Evolutionary conservation across 495 filamentous ascomycete species (phyloP).

Genomic region (Neurospora sp.): DNA sequence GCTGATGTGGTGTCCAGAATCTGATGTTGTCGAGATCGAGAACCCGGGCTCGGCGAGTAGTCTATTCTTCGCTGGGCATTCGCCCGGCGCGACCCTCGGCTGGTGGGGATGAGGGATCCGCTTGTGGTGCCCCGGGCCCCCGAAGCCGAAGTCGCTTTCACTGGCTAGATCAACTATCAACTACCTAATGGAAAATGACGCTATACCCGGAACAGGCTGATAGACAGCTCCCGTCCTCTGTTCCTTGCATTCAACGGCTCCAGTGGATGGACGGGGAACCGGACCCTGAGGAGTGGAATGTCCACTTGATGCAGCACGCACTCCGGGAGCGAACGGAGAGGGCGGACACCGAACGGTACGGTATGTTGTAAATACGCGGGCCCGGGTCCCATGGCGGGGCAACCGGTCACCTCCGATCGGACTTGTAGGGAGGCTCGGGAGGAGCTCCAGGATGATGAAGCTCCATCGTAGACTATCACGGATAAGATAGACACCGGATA

Average conservation of each 20-base stretch:
- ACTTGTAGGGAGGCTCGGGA: background rate
- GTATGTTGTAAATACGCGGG: background rate
- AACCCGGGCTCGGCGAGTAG: background rate
- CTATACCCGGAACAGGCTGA: background rate
- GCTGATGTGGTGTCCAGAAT: conserved; percentile 18
- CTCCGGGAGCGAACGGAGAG: background rate
- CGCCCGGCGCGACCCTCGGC: background rate
- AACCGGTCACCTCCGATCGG: background rate
- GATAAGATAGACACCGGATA: background rate
- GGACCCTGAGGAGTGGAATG: background rate
- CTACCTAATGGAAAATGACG: background rate
- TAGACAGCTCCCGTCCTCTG: background rate
- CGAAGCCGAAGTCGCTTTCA: background rate
- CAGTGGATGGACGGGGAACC: background rate
- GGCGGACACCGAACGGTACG: background rate
- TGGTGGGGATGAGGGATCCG: background rate
- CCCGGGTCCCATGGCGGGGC: background rate
- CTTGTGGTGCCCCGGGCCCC: background rate
- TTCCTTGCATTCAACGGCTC: conserved; percentile 3
- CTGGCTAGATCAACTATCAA: background rate
- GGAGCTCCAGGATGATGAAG: background rate
- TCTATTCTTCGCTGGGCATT: background rate
- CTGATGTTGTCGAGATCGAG: conserved; percentile 15
- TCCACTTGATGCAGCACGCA: background rate
- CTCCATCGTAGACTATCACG: background rate